Conservation (phyloP, 106 monocot species). For the Narthecium ossifragum region DNA sequence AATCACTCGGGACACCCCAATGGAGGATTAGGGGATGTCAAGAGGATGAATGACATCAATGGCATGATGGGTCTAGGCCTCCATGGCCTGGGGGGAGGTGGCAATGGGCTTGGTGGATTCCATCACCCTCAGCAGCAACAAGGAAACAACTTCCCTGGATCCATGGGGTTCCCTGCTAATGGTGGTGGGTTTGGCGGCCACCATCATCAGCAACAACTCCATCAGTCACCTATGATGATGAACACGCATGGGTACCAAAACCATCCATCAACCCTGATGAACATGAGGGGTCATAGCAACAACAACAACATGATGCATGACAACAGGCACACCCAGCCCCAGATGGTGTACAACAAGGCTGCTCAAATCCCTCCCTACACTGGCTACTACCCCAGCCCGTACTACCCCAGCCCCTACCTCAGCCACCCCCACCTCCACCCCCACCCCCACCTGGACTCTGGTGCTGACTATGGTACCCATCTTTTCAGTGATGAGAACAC, state of each 20-base stretch:
- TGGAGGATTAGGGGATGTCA: constrained; percentile 2
- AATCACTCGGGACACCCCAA: background rate
- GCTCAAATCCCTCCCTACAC: constrained; percentile 63
- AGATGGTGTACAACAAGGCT: constrained; percentile 73
- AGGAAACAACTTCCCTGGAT: background rate
- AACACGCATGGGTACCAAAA: constrained; percentile 21
- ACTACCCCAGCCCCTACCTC: constrained; percentile 16
- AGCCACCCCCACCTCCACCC: background rate
- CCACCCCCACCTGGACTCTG: constrained; percentile 8
- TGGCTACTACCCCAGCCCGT: constrained; percentile 41
- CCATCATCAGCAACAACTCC: constrained; percentile 9
- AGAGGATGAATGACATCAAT: constrained; percentile 24
- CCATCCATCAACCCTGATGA: constrained; percentile 42
- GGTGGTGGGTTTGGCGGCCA: background rate
- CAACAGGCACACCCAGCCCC: constrained; percentile 42
- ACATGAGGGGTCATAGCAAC: constrained; percentile 23
- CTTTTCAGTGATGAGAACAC: constrained; percentile 94
- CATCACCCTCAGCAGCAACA: constrained; percentile 1
- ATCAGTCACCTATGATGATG: constrained; percentile 32
- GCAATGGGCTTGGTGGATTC: background rate
- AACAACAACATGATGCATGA: constrained; percentile 36
- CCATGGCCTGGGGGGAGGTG: constrained; percentile 14
- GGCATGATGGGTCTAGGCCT: constrained; percentile 32
- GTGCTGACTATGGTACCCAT: constrained; percentile 40
- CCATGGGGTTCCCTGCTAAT: background rate